Base-by-base conservation (phyloP, 1,284 basidiomycete genomes). In the Vanrija pseudolonga region DNA sequence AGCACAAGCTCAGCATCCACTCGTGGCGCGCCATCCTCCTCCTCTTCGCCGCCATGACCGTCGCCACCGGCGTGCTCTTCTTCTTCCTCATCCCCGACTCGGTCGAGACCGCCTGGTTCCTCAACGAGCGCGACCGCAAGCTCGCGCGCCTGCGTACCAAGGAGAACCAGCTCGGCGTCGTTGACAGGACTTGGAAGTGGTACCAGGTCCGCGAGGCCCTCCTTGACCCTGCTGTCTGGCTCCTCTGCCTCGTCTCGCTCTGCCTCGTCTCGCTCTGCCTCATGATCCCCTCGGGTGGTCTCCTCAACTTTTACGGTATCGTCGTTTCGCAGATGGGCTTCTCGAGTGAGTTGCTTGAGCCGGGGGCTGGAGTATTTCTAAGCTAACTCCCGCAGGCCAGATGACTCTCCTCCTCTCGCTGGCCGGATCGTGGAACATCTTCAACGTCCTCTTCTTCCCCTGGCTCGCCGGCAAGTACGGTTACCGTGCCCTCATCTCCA, bases 131-230 rank as follows among this genome's bases (percentile, higher is more conserved):
- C 2, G 32, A 57, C n/a, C 67, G 65, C 43, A 43, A 51, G 22
- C 51, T 69, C 24, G 68, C 69, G 19, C 44, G 61, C 19, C 58
- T 65, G 11, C 63, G 71, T 26, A 48, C 45, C 6, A 55, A 42
- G 8, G 47, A 50, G 37, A 73, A 70, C 55, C 55, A 62, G 43
- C 68, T 70, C 53, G 65, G 60, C 47, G 56, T 64, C 48, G 62
- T 62, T 39, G 47, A 60, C 14, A 63, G 57, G 36, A 32, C 50
- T 3, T 69, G 51, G 44, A 41, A 41, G 39, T 41, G 39, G 39
- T 41, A 41, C 39, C 39, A 41, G n/a, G 39, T 41, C 39, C 39
- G 39, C 20, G 18, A 18, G 39, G 39, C 39, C 18, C 39, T 41
- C 6, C 8, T 41, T 18, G 39, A 41, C 18, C 39, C 39, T 20